phyloP scores from a whole-genome alignment of 2,329 filamentous ascomycete genomes.

The Penicillium sp. region DNA sequence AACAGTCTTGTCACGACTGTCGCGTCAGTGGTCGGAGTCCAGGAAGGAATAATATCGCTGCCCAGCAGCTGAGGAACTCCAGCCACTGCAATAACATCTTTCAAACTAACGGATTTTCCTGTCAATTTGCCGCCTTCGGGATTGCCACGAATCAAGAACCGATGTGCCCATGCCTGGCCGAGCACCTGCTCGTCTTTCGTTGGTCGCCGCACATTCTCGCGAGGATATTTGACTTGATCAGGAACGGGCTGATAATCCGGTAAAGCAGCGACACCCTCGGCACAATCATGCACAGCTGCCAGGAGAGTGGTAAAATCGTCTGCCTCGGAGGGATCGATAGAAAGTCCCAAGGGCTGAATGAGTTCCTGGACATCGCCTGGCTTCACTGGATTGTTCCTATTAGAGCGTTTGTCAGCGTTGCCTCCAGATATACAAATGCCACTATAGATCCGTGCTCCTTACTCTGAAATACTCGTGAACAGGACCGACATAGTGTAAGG shows the following conservation, averaged over 20 bases:
- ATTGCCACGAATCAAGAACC: constrained; percentile 46
- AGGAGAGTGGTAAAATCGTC: constrained; percentile 50
- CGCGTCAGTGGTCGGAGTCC: constrained; percentile 54
- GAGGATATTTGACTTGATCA: constrained; percentile 46
- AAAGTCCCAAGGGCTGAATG: constrained; percentile 38
- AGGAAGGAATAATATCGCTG: constrained; percentile 50
- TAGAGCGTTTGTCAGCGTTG: not conserved
- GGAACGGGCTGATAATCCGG: constrained; percentile 49
- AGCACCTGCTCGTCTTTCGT: constrained; percentile 43
- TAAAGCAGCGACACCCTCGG: constrained; percentile 44
- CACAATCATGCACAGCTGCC: constrained; percentile 53
- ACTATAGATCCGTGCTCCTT: not conserved
- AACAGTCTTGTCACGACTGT: constrained; percentile 53
- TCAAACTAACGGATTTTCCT: constrained; percentile 51
- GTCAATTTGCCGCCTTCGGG: constrained; percentile 27
- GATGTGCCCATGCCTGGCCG: constrained; percentile 54
- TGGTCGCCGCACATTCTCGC: constrained; percentile 46
- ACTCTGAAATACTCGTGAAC: constrained; percentile 31
- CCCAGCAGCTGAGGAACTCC: constrained; percentile 55
- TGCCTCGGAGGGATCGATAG: constrained; percentile 37
- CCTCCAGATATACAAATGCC: not conserved
- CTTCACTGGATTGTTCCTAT: constrained; percentile 41
- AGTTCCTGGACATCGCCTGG: constrained; percentile 40
- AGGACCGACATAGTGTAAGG: constrained; percentile 25
- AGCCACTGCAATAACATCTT: constrained; percentile 56